Evolutionary conservation across 768 basidiomycete species (phyloP).

Genomic region (Rhizopogon vinicolor): DNA sequence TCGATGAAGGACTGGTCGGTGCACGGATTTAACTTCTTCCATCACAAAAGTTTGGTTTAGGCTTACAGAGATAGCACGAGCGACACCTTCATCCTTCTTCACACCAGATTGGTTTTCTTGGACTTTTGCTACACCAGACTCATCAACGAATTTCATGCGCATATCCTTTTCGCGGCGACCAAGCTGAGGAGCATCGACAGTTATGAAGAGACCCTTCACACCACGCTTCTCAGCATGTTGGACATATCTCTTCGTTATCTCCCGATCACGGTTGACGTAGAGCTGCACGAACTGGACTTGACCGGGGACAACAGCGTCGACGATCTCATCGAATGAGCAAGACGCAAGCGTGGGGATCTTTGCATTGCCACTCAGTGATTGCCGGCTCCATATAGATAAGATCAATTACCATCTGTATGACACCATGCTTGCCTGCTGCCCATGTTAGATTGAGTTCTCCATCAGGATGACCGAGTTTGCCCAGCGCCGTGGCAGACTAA

Average conservation of each 20-base stretch:
- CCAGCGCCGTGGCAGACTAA: constrained; percentile 79
- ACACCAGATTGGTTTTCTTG: constrained; percentile 43
- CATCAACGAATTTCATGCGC: constrained; percentile 84
- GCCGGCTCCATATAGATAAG: not conserved
- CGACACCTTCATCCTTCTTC: constrained; percentile 87
- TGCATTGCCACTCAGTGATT: not conserved
- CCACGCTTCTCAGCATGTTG: constrained; percentile 89
- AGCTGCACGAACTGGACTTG: constrained; percentile 88
- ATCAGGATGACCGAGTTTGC: constrained; percentile 94
- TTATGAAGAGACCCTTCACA: constrained; percentile 92
- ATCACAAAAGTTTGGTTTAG: not conserved
- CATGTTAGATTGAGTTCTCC: constrained; percentile 90
- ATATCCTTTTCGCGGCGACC: constrained; percentile 96
- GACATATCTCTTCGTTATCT: constrained; percentile 80
- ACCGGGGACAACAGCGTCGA: constrained; percentile 76
- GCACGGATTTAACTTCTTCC: not conserved
- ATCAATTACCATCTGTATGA: constrained; percentile 63
- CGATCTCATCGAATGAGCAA: constrained; percentile 92
- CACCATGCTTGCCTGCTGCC: constrained; percentile 75
- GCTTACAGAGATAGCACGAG: constrained; percentile 84
- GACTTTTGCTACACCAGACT: constrained; percentile 34
- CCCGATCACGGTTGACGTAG: constrained; percentile 87
- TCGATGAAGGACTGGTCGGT: constrained; percentile 83
- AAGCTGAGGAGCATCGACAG: constrained; percentile 95
- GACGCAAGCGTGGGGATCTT: constrained; percentile 95